These are phyloP conservation scores for Kwoniella botswanensis DNA, from an alignment of 768 basidiomycete species.

Conservation along the genomic window DNA sequence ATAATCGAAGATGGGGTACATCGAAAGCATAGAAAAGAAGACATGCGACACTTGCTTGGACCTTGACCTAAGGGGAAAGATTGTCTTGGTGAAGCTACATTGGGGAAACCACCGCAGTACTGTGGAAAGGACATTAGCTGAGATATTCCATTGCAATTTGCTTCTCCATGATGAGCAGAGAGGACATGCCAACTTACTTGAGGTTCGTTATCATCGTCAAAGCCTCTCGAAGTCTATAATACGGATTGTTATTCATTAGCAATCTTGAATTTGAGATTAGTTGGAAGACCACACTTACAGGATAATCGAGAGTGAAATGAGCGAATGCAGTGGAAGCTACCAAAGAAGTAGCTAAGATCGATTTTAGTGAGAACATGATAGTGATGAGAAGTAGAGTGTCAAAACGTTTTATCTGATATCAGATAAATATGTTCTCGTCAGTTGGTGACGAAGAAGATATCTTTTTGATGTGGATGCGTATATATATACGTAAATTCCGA, in stretches of 20 bases:
- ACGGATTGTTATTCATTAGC: neutral
- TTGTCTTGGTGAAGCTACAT: slow-evolving; percentile 66
- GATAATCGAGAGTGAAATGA: slow-evolving; percentile 82
- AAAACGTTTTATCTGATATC: too few relatives aligned
- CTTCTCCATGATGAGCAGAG: neutral
- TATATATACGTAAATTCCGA: slow-evolving; percentile 3
- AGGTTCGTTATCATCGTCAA: slow-evolving; percentile 62
- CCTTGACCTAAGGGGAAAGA: slow-evolving; percentile 71
- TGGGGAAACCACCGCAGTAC: slow-evolving; percentile 75
- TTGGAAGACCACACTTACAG: slow-evolving; percentile 50
- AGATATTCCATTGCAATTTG: too few relatives aligned
- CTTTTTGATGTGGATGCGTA: too few relatives aligned
- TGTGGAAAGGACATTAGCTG: slow-evolving; percentile 13
- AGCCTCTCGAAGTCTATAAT: slow-evolving; percentile 67
- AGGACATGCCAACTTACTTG: slow-evolving; percentile 47
- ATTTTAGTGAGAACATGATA: slow-evolving; percentile 16
- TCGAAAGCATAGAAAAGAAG: too few relatives aligned
- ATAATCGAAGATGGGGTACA: too few relatives aligned
- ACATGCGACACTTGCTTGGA: slow-evolving; percentile 63
- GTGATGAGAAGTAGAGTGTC: too few relatives aligned
- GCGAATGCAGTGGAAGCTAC: slow-evolving; percentile 63
- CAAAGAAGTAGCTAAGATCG: slow-evolving; percentile 58
- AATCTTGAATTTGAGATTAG: too few relatives aligned
- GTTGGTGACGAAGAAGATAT: neutral
- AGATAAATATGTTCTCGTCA: too few relatives aligned